These are phyloP conservation scores for Schwanniomyces vanrijiae DNA, from an alignment of 805 yeast genomes.

Conservation along the genomic window DNA sequence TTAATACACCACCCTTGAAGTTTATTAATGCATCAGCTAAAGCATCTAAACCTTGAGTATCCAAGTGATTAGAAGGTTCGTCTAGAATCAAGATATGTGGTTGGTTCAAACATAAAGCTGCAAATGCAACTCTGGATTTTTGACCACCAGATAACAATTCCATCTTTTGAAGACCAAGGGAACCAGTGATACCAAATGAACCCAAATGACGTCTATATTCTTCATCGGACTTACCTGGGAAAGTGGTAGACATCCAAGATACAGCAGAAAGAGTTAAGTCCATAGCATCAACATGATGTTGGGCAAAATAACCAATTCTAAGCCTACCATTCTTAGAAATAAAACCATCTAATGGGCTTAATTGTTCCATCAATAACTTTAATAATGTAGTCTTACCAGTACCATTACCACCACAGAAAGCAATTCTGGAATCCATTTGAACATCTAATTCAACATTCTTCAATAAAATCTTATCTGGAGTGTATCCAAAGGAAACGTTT, in stretches of 20 bases:
- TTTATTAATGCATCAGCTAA: slow-evolving; percentile 82
- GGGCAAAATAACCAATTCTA: slow-evolving; percentile 96
- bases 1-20: slow-evolving; percentile 92
- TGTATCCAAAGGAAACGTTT: slow-evolving; percentile 84
- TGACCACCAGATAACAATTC: slow-evolving; percentile 94
- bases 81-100: slow-evolving; percentile 93
- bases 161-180: slow-evolving; percentile 90
- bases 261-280: slow-evolving; percentile 84
- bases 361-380: slow-evolving; percentile 78
- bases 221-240: slow-evolving; percentile 93
- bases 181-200: slow-evolving; percentile 94
- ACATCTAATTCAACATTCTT: slow-evolving; percentile 83
- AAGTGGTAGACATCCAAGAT: slow-evolving; percentile 86
- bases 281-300: slow-evolving; percentile 98
- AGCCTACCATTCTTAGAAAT: slow-evolving; percentile 81
- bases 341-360: slow-evolving; percentile 73
- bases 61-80: slow-evolving; percentile 98
- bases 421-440: slow-evolving; percentile 92
- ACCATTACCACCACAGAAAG: slow-evolving; percentile 98
- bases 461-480: slow-evolving; percentile 61
- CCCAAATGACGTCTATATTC: slow-evolving; percentile 97
- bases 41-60: slow-evolving; percentile 97
- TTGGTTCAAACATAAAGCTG: slow-evolving; percentile 83
- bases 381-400: slow-evolving; percentile 97
- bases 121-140: slow-evolving; percentile 97